Conservation (phyloP, 192 early-diverging fungal genomes). For the Lunasporangiospora selenospora region DNA sequence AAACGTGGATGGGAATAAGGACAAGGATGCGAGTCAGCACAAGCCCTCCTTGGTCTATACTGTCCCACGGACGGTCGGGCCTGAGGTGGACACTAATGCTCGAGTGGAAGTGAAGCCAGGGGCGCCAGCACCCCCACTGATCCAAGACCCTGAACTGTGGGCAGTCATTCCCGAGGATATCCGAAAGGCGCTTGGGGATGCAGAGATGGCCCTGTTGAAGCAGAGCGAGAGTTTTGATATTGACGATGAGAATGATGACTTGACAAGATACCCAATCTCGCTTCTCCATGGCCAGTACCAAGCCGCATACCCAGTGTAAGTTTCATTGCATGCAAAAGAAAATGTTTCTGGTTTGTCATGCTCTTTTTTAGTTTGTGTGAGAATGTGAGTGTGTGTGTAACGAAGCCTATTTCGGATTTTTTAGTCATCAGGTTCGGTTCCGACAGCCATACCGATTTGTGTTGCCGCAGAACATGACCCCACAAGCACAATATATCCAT, state of each 20-base stretch:
- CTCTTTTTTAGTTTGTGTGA: background rate
- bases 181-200: slow-evolving; percentile 21
- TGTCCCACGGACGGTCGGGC: slow-evolving; percentile 31
- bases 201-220: slow-evolving; percentile 7
- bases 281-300: slow-evolving; percentile 60
- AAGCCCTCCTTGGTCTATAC: too few species aligned
- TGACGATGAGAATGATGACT: slow-evolving; percentile 15
- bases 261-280: slow-evolving; percentile 57
- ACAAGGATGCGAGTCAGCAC: background rate
- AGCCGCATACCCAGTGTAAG: slow-evolving; percentile 55
- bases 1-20: background rate
- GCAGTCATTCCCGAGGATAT: slow-evolving; percentile 54
- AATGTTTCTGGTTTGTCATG: too few species aligned
- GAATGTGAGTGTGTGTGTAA: too few species aligned
- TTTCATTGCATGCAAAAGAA: too few species aligned
- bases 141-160: slow-evolving; percentile 35
- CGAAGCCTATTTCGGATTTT: too few species aligned
- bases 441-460: slow-evolving; percentile 29
- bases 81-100: slow-evolving; percentile 5
- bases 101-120: slow-evolving; percentile 21
- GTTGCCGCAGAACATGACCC: slow-evolving; percentile 32
- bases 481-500: slow-evolving; percentile 36
- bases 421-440: slow-evolving; percentile 35
- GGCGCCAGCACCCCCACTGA: slow-evolving; percentile 20
- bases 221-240: slow-evolving; percentile 2